A percentile compares a stretch with the other conserved stretches of the same genome.
phyloP scores from a whole-genome alignment of 768 basidiomycete genomes.

The Candolleomyces eurysporus region DNA sequence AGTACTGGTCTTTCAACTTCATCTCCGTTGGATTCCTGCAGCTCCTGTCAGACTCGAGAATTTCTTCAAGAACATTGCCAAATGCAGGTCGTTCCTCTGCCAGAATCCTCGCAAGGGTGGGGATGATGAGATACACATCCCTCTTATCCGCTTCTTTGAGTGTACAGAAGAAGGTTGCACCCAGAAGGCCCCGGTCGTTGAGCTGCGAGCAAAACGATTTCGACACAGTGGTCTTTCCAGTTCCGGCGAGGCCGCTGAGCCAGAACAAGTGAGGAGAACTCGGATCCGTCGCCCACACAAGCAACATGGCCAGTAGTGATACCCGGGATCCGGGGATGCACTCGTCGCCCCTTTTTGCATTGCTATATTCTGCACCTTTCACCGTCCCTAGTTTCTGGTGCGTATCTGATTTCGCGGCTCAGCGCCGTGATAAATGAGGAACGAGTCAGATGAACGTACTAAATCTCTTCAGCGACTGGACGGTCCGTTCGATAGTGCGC shows the following conservation, averaged over 20 bases:
- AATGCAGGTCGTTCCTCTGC: constrained; percentile 1
- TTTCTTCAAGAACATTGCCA: not conserved
- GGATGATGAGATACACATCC: constrained; percentile 1
- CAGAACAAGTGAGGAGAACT: constrained; percentile 1
- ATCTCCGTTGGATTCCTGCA: not conserved
- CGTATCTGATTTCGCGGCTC: not conserved
- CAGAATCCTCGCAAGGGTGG: not conserved
- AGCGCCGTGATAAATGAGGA: no score
- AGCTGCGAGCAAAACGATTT: constrained; percentile 6
- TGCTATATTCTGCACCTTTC: not conserved
- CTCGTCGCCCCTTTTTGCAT: not conserved
- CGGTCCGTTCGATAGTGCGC: not conserved
- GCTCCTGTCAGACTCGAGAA: not conserved
- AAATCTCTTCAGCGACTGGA: not conserved
- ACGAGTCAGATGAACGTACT: not conserved
- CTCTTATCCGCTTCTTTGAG: not conserved
- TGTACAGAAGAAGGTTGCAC: constrained; percentile 11
- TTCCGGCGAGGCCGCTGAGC: constrained; percentile 6
- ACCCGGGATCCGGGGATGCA: constrained; percentile 3
- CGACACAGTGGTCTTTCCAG: constrained; percentile 10
- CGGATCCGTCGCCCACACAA: not conserved
- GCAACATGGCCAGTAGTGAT: not conserved
- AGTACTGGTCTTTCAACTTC: constrained; percentile 1
- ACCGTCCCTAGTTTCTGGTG: not conserved
- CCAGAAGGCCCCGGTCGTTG: not conserved